phyloP scores from a whole-genome alignment of 495 filamentous ascomycete species.

The Hypomontagnella monticulosa region DNA sequence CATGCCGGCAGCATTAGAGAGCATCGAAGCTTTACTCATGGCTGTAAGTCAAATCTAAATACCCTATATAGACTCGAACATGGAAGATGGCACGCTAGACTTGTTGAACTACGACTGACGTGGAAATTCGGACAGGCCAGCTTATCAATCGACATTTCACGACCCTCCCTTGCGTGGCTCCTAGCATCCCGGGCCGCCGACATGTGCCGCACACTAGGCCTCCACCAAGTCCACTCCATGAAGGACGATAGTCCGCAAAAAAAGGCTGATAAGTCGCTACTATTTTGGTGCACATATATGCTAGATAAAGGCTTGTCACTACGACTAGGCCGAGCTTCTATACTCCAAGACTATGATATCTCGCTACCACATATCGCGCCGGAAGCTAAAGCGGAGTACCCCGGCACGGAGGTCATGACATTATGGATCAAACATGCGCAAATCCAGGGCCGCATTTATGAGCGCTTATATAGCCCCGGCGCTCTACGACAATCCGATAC shows the following conservation, averaged over 20 bases:
- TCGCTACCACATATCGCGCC: conserved; percentile 58
- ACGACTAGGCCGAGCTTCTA: conserved; percentile 69
- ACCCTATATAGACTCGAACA: not conserved
- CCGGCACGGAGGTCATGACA: conserved; percentile 50
- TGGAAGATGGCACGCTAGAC: not conserved
- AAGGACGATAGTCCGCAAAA: conserved; percentile 53
- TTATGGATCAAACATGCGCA: conserved; percentile 64
- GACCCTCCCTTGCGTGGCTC: conserved; percentile 70
- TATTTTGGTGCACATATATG: conserved; percentile 74
- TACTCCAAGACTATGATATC: conserved; percentile 73
- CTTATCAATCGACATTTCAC: conserved; percentile 70
- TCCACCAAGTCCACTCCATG: conserved; percentile 66
- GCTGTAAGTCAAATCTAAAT: conserved; percentile 56
- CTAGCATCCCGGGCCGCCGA: conserved; percentile 65
- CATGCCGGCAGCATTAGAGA: conserved; percentile 66
- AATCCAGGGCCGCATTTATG: conserved; percentile 67
- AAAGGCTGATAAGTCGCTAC: conserved; percentile 50
- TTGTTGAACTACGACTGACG: not conserved
- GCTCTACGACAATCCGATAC: conserved; percentile 61
- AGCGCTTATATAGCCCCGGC: conserved; percentile 68
- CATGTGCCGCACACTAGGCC: conserved; percentile 71
- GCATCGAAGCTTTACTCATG: conserved; percentile 66
- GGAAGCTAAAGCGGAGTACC: conserved; percentile 44
- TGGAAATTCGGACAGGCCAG: conserved; percentile 37
- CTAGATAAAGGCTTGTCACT: conserved; percentile 69